phyloP scores from a whole-genome alignment of 78 protist species.

The Cavenderia fasciculata region DNA sequence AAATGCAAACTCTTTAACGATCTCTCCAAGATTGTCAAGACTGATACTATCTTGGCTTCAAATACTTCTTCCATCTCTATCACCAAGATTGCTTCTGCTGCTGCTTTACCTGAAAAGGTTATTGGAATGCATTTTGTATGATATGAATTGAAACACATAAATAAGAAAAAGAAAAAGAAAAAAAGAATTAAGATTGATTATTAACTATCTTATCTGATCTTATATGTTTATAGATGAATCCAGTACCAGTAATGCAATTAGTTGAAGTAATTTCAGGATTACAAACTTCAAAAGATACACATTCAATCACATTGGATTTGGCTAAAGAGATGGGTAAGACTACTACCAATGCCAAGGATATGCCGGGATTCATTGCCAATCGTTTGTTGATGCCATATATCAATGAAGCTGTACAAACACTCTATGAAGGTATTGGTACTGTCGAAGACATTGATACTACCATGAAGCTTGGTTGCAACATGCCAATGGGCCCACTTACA shows the following conservation, averaged over 20 bases:
- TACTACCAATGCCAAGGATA: conserved; percentile 82
- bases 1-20: conserved; percentile 75
- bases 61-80: conserved; percentile 92
- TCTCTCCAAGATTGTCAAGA: conserved; percentile 39
- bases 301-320: conserved; percentile 45
- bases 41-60: conserved; percentile 85
- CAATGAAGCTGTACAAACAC: conserved; percentile 89
- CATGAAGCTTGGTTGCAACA: conserved; percentile 88
- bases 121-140: conserved; percentile 91
- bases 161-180: too few relatives aligned
- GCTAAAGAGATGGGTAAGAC: conserved; percentile 86
- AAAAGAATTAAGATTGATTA: too few relatives aligned
- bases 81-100: conserved; percentile 84
- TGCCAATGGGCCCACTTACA: conserved; percentile 92
- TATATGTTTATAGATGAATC: conserved; percentile 71
- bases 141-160: not conserved
- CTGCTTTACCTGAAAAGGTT: conserved; percentile 85
- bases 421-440: conserved; percentile 84
- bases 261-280: conserved; percentile 90
- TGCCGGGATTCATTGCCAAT: conserved; percentile 92
- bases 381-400: conserved; percentile 92
- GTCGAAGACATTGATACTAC: conserved; percentile 88
- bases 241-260: conserved; percentile 91
- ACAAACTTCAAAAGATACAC: conserved; percentile 78
- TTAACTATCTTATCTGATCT: not conserved